Evolutionary conservation across 345 rosid species (phyloP).

Genomic region (Schrenkiella parvula): DNA sequence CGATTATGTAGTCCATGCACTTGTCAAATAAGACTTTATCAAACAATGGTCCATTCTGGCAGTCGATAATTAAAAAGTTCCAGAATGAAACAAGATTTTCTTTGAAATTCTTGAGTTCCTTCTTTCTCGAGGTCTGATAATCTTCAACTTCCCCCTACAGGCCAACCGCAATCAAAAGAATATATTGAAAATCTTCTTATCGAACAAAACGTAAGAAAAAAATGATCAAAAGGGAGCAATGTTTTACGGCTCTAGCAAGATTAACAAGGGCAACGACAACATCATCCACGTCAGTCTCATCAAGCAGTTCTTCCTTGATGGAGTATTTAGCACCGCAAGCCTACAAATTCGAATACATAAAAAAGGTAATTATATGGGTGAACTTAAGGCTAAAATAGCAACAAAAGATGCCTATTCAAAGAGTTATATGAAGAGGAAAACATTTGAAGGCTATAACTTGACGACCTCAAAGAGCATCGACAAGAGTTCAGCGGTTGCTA

Average conservation of each 20-base stretch:
- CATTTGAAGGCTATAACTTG: not conserved
- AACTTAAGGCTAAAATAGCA: not conserved
- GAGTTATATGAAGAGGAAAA: not conserved
- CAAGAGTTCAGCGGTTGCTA: conserved; percentile 75
- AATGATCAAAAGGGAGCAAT: not conserved
- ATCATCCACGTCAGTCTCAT: conserved; percentile 94
- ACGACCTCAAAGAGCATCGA: conserved; percentile 86
- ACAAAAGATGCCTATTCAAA: not conserved
- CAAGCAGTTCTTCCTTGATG: conserved; percentile 64
- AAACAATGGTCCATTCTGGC: conserved; percentile 93
- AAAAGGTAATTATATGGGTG: not conserved
- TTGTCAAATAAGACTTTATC: conserved; percentile 74
- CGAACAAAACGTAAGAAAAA: not conserved
- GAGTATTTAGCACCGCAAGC: conserved; percentile 89
- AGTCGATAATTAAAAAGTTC: conserved; percentile 69
- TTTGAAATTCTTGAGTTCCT: conserved; percentile 81
- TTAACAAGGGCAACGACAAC: conserved; percentile 95
- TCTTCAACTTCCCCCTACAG: conserved; percentile 85
- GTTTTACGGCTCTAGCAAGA: conserved; percentile 70
- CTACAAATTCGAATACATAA: conserved; percentile 34
- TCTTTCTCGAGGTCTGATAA: conserved; percentile 70
- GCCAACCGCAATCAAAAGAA: conserved; percentile 32
- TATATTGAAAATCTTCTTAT: not conserved
- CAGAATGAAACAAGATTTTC: conserved; percentile 79
- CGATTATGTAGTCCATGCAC: too few species aligned